Conservation (phyloP, 2,329 filamentous ascomycete genomes). For the Microdochium nivale region DNA sequence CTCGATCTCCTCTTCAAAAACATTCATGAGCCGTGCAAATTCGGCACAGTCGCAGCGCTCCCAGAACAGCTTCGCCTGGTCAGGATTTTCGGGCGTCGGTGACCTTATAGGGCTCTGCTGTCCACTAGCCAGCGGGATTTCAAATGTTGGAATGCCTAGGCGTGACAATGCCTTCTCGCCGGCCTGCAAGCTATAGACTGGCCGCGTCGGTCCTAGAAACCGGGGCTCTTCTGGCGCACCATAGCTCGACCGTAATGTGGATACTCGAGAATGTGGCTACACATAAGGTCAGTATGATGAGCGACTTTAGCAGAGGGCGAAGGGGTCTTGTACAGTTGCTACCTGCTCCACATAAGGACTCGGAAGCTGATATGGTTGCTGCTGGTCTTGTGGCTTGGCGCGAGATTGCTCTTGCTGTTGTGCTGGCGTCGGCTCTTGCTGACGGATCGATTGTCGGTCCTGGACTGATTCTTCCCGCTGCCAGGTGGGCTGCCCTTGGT, state of each 20-base stretch:
- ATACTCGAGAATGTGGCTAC: too few species aligned
- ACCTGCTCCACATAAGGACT: too few species aligned
- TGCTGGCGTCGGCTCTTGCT: background rate
- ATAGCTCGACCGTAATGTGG: too few species aligned
- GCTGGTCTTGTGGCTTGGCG: too few species aligned
- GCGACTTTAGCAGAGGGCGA: too few species aligned
- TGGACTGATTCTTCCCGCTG: too few species aligned
- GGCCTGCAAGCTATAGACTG: slow-evolving; percentile 24
- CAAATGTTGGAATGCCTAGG: slow-evolving; percentile 22
- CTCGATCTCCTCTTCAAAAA: slow-evolving; percentile 30
- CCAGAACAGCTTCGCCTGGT: slow-evolving; percentile 13
- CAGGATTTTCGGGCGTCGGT: slow-evolving; percentile 2
- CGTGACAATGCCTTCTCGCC: slow-evolving; percentile 24
- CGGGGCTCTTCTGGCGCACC: slow-evolving; percentile 16
- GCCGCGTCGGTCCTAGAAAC: slow-evolving; percentile 26
- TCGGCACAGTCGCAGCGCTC: slow-evolving; percentile 13
- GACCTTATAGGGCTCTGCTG: slow-evolving; percentile 1
- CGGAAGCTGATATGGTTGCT: background rate
- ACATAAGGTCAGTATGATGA: too few species aligned
- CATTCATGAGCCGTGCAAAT: slow-evolving; percentile 21
- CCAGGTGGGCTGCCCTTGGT: too few species aligned
- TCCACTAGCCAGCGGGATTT: slow-evolving; percentile 14
- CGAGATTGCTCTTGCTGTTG: background rate
- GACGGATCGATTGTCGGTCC: too few species aligned
- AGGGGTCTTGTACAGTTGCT: too few species aligned